Evolutionary conservation across 164 flowering plant genomes (phyloP), one percentile per base, ranked within the genome.

Genomic region (Berberis thunbergii): DNA sequence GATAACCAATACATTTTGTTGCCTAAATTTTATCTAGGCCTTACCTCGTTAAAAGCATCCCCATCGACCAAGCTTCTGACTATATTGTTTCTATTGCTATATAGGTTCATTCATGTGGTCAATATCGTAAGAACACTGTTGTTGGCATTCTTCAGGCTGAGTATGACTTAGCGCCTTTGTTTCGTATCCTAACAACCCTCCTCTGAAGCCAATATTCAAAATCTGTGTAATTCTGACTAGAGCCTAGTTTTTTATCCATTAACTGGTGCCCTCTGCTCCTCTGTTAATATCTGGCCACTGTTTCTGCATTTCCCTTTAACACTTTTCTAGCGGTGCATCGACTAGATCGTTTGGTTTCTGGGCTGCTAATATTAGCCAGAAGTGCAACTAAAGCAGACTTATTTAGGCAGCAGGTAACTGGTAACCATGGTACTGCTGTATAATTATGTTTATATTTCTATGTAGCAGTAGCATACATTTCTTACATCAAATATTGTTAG

Each of bases 91-190:
- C 26, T 26, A 26, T 26, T 26, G 26, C 26, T 59, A 7, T 73
- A 54, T 59, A 92, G 97, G 98, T 94, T 67, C 98, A 94, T 79
- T 95, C 98, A 39, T 94, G 97, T 83, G 98, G 98, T 54, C 98
- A 91, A 71, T 94, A 94, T 76, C 91, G 97, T 26, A 91, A 94
- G 78, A 94, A 94, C 70, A 91, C 98, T n/a, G 77, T 94, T 61
- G 86, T 91, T 58, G 98, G 97, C 67, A 94, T 94, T 65, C 89
- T 94, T 65, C 78, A 91, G 73, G 98, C 97, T 49, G 98, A 94
- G 67, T 80, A 86, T 80, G 91, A 65, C 70, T 70, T 94, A 74
- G 82, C 93, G 55, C 98, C 97, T 72, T 69, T 94, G 57, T 90
- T 87, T 76, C 98, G 97, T 94, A 94, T 94, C 97, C 97, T 60